Evolutionary conservation across 2,329 filamentous ascomycete genomes (phyloP).

Genomic region (Sclerotinia glacialis): DNA sequence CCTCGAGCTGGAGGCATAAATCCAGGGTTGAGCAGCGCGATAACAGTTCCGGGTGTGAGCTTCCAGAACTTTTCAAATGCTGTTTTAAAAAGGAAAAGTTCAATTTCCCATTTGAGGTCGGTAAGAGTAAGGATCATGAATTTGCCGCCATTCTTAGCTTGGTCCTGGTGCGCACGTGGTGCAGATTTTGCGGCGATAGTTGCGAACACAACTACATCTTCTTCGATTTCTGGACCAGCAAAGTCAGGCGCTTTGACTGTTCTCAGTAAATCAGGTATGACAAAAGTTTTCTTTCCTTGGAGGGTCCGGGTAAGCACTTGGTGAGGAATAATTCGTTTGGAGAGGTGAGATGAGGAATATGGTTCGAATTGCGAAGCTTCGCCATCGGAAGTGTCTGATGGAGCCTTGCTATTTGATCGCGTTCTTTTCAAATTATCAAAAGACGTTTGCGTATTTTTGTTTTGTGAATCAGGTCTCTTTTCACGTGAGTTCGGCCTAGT

Average conservation of each 20-base stretch:
- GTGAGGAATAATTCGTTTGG: slow-evolving; percentile 79
- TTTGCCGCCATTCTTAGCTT: slow-evolving; percentile 61
- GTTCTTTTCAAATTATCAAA: slow-evolving; percentile 15
- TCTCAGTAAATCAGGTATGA: slow-evolving; percentile 76
- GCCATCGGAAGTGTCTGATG: slow-evolving; percentile 42
- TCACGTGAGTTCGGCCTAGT: slow-evolving; percentile 14
- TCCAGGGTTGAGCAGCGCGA: slow-evolving; percentile 87
- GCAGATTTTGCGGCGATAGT: slow-evolving; percentile 87
- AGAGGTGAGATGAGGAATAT: slow-evolving; percentile 81
- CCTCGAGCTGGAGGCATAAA: slow-evolving; percentile 83
- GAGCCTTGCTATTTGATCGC: slow-evolving; percentile 31
- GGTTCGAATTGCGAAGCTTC: slow-evolving; percentile 72
- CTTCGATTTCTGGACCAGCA: slow-evolving; percentile 75
- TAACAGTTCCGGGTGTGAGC: slow-evolving; percentile 81
- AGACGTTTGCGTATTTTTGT: neutral
- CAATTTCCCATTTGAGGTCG: slow-evolving; percentile 85
- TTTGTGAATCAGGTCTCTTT: slow-evolving; percentile 7
- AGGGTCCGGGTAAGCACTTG: slow-evolving; percentile 75
- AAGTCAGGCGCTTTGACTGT: slow-evolving; percentile 81
- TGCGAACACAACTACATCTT: slow-evolving; percentile 85
- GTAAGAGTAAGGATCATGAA: slow-evolving; percentile 91
- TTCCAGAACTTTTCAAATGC: slow-evolving; percentile 95
- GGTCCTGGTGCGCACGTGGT: slow-evolving; percentile 60
- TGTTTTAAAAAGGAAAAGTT: slow-evolving; percentile 86
- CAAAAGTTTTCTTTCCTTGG: slow-evolving; percentile 71